Evolutionary conservation across 1,284 basidiomycete species (phyloP).

Genomic region (Rhodotorula glutinis): DNA sequence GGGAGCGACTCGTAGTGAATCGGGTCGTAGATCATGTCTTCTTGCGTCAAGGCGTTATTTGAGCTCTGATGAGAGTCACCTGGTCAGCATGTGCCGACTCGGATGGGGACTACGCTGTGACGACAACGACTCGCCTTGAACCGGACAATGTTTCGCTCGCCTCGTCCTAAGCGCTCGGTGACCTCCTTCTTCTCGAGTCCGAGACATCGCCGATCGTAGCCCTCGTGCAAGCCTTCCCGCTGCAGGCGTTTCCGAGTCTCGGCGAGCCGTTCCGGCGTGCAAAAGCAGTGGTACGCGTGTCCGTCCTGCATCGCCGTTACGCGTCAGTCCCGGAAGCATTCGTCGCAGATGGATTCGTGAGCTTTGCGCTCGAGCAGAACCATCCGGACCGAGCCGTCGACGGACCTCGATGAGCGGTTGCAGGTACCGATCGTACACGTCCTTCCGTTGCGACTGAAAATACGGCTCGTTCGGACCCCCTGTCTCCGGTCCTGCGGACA

Average conservation of each 20-base stretch:
- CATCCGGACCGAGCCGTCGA: neutral
- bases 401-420: slow-evolving; percentile 70
- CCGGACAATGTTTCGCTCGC: slow-evolving; percentile 76
- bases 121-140: slow-evolving; percentile 64
- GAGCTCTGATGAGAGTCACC: slow-evolving; percentile 18
- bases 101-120: neutral
- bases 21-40: slow-evolving; percentile 72
- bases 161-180: slow-evolving; percentile 65
- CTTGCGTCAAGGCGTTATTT: slow-evolving; percentile 32
- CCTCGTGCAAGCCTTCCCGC: slow-evolving; percentile 65
- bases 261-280: slow-evolving; percentile 65
- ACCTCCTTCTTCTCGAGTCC: slow-evolving; percentile 82
- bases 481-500: slow-evolving; percentile 65
- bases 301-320: slow-evolving; percentile 51
- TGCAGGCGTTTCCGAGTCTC: slow-evolving; percentile 66
- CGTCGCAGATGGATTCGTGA: no score
- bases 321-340: no score
- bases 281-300: slow-evolving; percentile 94
- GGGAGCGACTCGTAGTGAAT: slow-evolving; percentile 57
- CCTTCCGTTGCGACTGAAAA: slow-evolving; percentile 81
- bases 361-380: no score
- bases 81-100: neutral
- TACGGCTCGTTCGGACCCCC: slow-evolving; percentile 73
- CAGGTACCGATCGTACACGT: slow-evolving; percentile 74
- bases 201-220: slow-evolving; percentile 81